These are phyloP conservation scores for Tolypocladium nubicola DNA, from an alignment of 2,329 filamentous ascomycete species.

Conservation along the genomic window DNA sequence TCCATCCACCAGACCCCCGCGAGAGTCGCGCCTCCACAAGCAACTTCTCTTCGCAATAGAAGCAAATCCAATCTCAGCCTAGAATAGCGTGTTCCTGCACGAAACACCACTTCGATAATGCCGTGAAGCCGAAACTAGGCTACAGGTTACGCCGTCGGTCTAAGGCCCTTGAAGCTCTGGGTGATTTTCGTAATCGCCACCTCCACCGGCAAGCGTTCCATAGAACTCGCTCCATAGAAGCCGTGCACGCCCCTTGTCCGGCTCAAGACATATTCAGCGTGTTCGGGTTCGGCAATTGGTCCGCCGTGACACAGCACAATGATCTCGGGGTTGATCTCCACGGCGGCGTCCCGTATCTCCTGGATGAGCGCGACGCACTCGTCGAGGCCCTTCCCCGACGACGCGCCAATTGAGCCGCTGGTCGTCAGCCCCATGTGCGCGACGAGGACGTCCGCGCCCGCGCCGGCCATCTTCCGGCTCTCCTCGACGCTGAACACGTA, in stretches of 20 bases:
- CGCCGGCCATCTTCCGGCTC: slow-evolving; percentile 48
- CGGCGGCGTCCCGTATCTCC: slow-evolving; percentile 51
- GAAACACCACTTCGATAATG: no score
- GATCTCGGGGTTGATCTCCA: slow-evolving; percentile 42
- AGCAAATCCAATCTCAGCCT: no score
- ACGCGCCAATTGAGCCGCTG: slow-evolving; percentile 52
- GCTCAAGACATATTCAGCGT: slow-evolving; percentile 52
- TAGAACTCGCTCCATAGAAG: slow-evolving; percentile 60
- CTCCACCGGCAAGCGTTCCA: slow-evolving; percentile 60
- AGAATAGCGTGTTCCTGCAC: no score
- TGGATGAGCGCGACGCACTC: slow-evolving; percentile 53
- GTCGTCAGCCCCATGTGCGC: slow-evolving; percentile 61
- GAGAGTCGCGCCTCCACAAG: no score
- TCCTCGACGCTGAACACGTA: slow-evolving; percentile 59
- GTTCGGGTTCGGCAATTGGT: slow-evolving; percentile 52
- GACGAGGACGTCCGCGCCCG: slow-evolving; percentile 57
- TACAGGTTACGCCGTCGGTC: neutral
- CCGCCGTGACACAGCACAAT: slow-evolving; percentile 63
- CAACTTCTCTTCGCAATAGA: no score
- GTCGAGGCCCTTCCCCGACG: slow-evolving; percentile 49
- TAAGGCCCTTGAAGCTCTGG: slow-evolving; percentile 9
- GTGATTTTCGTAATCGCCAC: slow-evolving; percentile 44
- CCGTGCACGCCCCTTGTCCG: slow-evolving; percentile 56
- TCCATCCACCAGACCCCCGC: no score
- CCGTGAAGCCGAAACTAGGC: no score